Conservation (phyloP, 2,329 filamentous ascomycete genomes). For the Cadophora sp. region DNA sequence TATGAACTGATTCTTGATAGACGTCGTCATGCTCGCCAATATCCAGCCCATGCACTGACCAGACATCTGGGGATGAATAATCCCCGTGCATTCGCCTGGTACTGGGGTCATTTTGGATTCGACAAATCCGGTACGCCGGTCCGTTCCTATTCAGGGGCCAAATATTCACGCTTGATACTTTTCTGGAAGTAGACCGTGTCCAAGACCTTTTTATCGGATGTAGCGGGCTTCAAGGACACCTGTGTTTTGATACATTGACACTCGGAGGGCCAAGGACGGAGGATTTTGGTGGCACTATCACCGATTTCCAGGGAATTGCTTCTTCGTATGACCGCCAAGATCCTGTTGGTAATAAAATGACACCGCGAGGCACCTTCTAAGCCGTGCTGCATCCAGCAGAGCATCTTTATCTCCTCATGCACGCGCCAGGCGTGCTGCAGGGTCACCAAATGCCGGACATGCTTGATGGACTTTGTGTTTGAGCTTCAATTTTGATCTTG, state of each 20-base stretch:
- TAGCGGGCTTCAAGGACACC: not conserved
- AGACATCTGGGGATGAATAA: slow-evolving; percentile 27
- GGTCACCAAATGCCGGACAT: slow-evolving; percentile 6
- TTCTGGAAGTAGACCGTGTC: not conserved
- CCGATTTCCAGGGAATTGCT: not conserved
- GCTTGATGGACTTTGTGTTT: not conserved
- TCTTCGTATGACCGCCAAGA: slow-evolving; percentile 12
- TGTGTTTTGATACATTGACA: slow-evolving; percentile 2
- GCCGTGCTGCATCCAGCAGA: not conserved
- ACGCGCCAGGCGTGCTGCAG: not conserved
- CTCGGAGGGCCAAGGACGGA: not conserved
- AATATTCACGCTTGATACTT: not conserved
- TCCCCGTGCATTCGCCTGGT: slow-evolving; percentile 26
- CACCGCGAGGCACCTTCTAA: slow-evolving; percentile 7
- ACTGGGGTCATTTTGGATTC: not conserved
- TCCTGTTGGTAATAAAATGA: not conserved
- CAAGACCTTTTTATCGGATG: not conserved
- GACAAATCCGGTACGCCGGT: slow-evolving; percentile 11
- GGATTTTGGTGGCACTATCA: slow-evolving; percentile 4
- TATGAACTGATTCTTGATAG: slow-evolving; percentile 20
- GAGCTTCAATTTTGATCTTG: not conserved
- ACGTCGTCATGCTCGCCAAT: slow-evolving; percentile 15
- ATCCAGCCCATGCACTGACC: slow-evolving; percentile 22
- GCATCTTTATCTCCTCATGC: not conserved
- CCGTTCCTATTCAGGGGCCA: slow-evolving; percentile 12